phyloP scores from a whole-genome alignment of 2,329 filamentous ascomycete species.

The Cladobotryum protrusum region DNA sequence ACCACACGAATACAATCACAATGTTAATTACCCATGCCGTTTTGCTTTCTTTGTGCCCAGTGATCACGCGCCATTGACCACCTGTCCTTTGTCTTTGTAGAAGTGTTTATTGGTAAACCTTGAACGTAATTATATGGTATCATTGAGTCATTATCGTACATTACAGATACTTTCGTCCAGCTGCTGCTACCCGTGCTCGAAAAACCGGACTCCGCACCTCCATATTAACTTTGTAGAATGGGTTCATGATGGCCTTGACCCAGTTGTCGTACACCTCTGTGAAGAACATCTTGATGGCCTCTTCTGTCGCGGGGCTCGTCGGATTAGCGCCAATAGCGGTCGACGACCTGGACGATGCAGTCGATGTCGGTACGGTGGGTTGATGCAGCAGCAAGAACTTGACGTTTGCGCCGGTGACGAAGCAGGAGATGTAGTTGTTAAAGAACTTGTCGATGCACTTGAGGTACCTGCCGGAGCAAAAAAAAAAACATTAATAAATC shows the following conservation, averaged over 20 bases:
- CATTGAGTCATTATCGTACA: slow-evolving; percentile 2
- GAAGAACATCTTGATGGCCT: slow-evolving; percentile 93
- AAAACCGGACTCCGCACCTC: slow-evolving; percentile 85
- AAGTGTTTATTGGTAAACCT: neutral
- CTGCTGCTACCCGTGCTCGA: slow-evolving; percentile 70
- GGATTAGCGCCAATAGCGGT: slow-evolving; percentile 79
- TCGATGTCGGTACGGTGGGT: slow-evolving; percentile 45
- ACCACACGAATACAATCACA: slow-evolving; percentile 14
- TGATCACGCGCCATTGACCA: no score
- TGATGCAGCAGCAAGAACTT: slow-evolving; percentile 94
- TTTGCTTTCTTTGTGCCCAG: no score
- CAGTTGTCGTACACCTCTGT: slow-evolving; percentile 92
- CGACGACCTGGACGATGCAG: slow-evolving; percentile 47
- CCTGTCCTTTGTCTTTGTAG: neutral
- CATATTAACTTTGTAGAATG: slow-evolving; percentile 84
- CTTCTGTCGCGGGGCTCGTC: slow-evolving; percentile 83
- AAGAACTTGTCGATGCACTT: slow-evolving; percentile 97
- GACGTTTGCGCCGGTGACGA: slow-evolving; percentile 85
- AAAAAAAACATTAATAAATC: neutral
- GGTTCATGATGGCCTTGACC: slow-evolving; percentile 95
- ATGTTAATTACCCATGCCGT: neutral
- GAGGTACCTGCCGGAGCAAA: slow-evolving; percentile 63
- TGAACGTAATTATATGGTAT: slow-evolving; percentile 9
- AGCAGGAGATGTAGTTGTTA: slow-evolving; percentile 90
- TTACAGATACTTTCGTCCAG: slow-evolving; percentile 87